Evolutionary conservation across 257 asterid species (phyloP).

Genomic region (Solanum tacnaense): DNA sequence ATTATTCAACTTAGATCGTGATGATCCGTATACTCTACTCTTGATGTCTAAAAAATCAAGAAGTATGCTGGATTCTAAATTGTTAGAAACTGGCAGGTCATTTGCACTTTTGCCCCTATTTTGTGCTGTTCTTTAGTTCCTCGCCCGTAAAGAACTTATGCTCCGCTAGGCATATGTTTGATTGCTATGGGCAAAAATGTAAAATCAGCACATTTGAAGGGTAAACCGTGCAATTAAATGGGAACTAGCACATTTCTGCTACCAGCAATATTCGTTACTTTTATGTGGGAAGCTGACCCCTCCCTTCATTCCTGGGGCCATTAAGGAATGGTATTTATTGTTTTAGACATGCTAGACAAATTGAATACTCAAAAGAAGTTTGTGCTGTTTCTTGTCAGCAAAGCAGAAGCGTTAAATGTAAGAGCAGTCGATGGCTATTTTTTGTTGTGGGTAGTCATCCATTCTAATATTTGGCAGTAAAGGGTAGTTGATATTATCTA

Average conservation of each 20-base stretch:
- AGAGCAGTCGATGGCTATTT: not conserved
- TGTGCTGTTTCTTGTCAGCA: not conserved
- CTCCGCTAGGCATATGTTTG: not conserved
- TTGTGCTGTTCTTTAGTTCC: not conserved
- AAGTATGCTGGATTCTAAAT: not conserved
- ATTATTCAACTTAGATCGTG: not conserved
- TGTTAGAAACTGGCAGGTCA: not conserved
- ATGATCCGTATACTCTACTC: not conserved
- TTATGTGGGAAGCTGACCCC: too few species aligned
- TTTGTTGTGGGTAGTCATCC: not conserved
- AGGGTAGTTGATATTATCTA: not conserved
- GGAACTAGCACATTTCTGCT: fast-evolving
- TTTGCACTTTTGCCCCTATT: not conserved
- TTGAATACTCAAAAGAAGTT: not conserved
- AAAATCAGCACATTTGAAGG: not conserved
- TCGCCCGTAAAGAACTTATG: not conserved
- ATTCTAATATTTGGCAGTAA: not conserved
- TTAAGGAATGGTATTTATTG: not conserved
- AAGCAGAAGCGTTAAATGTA: not conserved
- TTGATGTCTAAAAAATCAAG: not conserved
- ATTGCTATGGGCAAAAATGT: not conserved
- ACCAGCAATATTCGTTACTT: not conserved
- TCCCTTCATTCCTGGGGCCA: not conserved
- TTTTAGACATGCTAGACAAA: not conserved
- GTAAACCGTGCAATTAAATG: not conserved